Evolutionary conservation across 2,329 filamentous ascomycete genomes (phyloP).

Genomic region (Calonectria fujianensis): DNA sequence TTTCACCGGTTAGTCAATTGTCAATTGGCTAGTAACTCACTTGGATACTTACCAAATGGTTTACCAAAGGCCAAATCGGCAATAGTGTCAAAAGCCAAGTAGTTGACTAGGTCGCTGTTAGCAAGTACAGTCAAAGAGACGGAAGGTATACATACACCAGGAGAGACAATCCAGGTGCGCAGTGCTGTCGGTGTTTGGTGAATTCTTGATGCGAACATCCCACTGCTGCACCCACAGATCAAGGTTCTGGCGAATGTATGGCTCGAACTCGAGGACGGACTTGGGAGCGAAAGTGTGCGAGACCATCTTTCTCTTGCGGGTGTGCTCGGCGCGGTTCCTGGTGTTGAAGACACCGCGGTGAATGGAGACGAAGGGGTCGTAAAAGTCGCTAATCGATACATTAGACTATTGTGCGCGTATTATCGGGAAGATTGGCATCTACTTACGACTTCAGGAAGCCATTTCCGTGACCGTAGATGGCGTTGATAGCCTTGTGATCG

Average conservation of each 20-base stretch:
- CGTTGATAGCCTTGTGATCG: constrained; percentile 83
- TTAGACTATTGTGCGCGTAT: accelerated
- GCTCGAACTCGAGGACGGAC: constrained; percentile 88
- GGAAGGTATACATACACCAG: constrained; percentile 72
- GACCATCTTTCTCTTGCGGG: constrained; percentile 91
- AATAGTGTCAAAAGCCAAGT: constrained; percentile 72
- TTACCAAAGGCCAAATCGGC: constrained; percentile 71
- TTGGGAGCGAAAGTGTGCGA: constrained; percentile 93
- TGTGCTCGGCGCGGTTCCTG: constrained; percentile 86
- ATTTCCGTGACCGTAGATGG: constrained; percentile 87
- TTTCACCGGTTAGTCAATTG: accelerated
- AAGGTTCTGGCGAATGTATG: constrained; percentile 89
- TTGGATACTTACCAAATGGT: constrained; percentile 61
- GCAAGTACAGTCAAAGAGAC: accelerated
- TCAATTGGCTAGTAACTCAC: accelerated
- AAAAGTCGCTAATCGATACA: constrained; percentile 80
- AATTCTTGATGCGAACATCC: constrained; percentile 76
- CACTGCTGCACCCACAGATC: constrained; percentile 84
- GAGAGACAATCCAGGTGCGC: constrained; percentile 83
- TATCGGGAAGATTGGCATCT: accelerated
- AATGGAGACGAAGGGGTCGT: constrained; percentile 94
- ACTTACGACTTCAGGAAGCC: constrained; percentile 82
- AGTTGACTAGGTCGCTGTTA: constrained; percentile 59
- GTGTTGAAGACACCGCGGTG: constrained; percentile 92
- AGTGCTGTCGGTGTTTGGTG: constrained; percentile 70